Evolutionary conservation across 2,329 filamentous ascomycete genomes (phyloP).

Genomic region (Celoporthe dispersa): DNA sequence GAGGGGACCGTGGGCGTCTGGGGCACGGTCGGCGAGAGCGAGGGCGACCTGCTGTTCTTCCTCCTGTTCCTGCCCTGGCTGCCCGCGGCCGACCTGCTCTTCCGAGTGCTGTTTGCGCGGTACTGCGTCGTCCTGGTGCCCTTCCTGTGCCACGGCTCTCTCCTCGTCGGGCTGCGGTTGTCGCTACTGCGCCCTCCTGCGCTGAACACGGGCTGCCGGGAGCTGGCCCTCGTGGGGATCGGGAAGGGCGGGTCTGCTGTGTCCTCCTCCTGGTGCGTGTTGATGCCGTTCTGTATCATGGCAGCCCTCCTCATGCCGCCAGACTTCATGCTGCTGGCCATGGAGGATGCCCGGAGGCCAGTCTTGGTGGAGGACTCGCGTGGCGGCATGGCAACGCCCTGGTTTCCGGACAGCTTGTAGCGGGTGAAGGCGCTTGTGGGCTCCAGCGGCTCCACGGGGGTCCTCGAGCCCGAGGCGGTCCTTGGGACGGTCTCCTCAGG

Average conservation of each 20-base stretch:
- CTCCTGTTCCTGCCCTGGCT: slow-evolving; percentile 58
- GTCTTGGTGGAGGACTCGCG: slow-evolving; percentile 28
- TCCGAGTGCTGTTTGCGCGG: slow-evolving; percentile 70
- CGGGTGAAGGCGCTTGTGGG: slow-evolving; percentile 51
- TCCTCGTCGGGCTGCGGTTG: slow-evolving; percentile 74
- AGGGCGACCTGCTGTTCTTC: slow-evolving; percentile 63
- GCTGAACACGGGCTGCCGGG: slow-evolving; percentile 70
- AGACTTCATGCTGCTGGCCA: slow-evolving; percentile 48
- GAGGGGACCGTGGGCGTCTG: slow-evolving; percentile 76
- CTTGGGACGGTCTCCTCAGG: slow-evolving; percentile 47
- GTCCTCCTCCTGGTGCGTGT: slow-evolving; percentile 69
- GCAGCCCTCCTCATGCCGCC: slow-evolving; percentile 76
- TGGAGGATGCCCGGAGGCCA: slow-evolving; percentile 37
- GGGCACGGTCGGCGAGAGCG: slow-evolving; percentile 67
- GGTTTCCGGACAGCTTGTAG: slow-evolving; percentile 41
- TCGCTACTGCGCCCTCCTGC: slow-evolving; percentile 72
- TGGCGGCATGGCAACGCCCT: slow-evolving; percentile 31
- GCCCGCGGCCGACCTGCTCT: slow-evolving; percentile 81
- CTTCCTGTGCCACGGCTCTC: slow-evolving; percentile 60
- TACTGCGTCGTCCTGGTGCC: slow-evolving; percentile 53
- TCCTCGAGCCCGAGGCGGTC: slow-evolving; percentile 31
- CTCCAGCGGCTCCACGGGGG: slow-evolving; percentile 41
- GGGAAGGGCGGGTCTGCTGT: slow-evolving; percentile 79
- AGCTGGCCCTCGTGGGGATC: slow-evolving; percentile 88
- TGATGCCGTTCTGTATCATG: slow-evolving; percentile 79